phyloP scores from a whole-genome alignment of 176 grass and related monocot species.

The Phragmites australis region DNA sequence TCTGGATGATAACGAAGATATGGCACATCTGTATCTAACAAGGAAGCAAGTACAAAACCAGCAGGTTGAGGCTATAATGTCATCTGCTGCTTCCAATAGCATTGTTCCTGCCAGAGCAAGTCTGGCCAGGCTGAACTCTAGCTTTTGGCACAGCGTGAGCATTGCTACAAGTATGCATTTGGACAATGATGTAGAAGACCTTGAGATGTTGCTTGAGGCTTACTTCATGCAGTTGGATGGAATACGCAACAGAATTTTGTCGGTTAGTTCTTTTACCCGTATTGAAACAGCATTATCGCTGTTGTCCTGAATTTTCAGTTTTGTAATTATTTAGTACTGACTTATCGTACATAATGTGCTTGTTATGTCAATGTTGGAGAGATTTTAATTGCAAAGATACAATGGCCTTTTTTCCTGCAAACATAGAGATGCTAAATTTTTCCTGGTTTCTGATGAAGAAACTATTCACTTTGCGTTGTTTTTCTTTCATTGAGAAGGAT shows the following conservation, averaged over 20 bases:
- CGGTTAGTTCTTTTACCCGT: conserved; percentile 57
- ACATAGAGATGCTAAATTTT: not conserved
- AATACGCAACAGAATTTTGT: conserved; percentile 95
- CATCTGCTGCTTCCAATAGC: conserved; percentile 78
- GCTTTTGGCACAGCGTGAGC: conserved; percentile 65
- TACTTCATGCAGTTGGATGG: conserved; percentile 99
- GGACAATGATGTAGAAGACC: conserved; percentile 95
- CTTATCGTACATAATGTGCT: not conserved
- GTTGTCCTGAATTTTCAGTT: conserved; percentile 3
- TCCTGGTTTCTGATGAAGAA: conserved; percentile 30
- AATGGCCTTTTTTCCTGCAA: not conserved
- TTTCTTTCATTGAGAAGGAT: not conserved
- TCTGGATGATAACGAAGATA: conserved; percentile 96
- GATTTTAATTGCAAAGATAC: conserved; percentile 7
- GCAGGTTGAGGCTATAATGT: conserved; percentile 78
- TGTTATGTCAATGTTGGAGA: not conserved
- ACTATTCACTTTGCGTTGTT: not conserved
- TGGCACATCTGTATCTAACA: conserved; percentile 93
- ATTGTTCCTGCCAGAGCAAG: conserved; percentile 58
- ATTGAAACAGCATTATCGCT: not conserved
- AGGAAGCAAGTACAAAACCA: conserved; percentile 95
- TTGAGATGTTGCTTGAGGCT: conserved; percentile 98
- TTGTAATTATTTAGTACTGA: not conserved
- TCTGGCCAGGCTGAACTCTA: conserved; percentile 58
- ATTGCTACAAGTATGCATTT: conserved; percentile 81